Evolutionary conservation across 768 basidiomycete genomes (phyloP).

Genomic region (Leccinellum rugosiceps): DNA sequence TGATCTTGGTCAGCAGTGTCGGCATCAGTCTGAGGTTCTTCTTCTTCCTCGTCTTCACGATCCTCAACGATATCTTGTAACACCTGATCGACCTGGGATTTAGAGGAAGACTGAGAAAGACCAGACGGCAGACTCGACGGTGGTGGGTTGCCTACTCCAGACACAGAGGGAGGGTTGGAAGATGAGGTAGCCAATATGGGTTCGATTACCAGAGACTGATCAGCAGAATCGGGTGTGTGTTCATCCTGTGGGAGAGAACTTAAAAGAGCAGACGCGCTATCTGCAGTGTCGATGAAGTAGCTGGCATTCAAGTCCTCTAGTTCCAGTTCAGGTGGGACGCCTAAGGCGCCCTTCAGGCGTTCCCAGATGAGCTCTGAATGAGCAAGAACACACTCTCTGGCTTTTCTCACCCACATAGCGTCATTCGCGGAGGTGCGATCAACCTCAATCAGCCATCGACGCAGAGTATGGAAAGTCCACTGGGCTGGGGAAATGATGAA

Average conservation of each 20-base stretch:
- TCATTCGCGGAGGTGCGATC: conserved; percentile 66
- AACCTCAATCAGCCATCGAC: conserved; percentile 61
- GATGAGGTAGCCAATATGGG: conserved; percentile 45
- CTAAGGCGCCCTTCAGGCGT: conserved; percentile 81
- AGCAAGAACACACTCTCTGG: conserved; percentile 70
- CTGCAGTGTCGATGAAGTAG: neutral
- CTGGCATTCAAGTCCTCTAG: conserved; percentile 40
- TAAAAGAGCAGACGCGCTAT: neutral
- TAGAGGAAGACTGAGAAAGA: conserved; percentile 28
- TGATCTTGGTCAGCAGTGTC: conserved; percentile 16
- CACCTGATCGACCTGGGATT: conserved; percentile 27
- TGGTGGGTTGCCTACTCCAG: conserved; percentile 31
- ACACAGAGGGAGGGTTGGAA: conserved; percentile 16
- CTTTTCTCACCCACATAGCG: conserved; percentile 65
- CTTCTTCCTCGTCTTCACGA: conserved; percentile 53
- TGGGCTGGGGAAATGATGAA: conserved; percentile 53
- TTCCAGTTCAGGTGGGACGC: conserved; percentile 83
- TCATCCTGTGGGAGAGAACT: neutral
- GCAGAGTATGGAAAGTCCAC: conserved; percentile 74
- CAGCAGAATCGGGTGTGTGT: neutral
- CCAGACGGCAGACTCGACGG: conserved; percentile 38
- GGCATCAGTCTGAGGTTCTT: conserved; percentile 18
- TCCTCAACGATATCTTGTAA: conserved; percentile 54
- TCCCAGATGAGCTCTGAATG: conserved; percentile 91
- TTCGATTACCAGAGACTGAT: conserved; percentile 40